phyloP scores from a whole-genome alignment of 495 filamentous ascomycete species.

The Podospora tetraspora region DNA sequence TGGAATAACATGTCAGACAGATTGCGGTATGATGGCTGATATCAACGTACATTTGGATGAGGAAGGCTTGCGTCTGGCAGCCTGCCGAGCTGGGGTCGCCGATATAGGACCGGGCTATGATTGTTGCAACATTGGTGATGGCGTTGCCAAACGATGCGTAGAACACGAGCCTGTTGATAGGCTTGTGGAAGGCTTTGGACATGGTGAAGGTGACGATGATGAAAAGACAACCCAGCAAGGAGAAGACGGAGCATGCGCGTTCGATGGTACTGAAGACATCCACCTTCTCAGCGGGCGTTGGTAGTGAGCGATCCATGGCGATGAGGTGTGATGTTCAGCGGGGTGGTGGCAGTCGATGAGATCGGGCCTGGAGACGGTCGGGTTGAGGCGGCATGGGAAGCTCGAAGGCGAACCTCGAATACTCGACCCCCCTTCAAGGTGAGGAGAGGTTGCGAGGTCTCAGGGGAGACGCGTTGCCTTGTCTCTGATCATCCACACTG shows the following conservation, averaged over 20 bases:
- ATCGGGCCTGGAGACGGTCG: background rate
- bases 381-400: slow-evolving; percentile 3
- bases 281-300: slow-evolving; percentile 16
- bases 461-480: background rate
- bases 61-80: slow-evolving; percentile 72
- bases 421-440: background rate
- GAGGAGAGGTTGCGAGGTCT: background rate
- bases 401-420: background rate
- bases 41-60: slow-evolving; percentile 61
- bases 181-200: slow-evolving; percentile 63
- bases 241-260: slow-evolving; percentile 62
- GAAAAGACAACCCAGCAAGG: slow-evolving; percentile 65
- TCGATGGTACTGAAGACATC: slow-evolving; percentile 57
- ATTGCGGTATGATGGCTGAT: background rate
- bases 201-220: slow-evolving; percentile 66
- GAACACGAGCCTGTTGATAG: slow-evolving; percentile 86
- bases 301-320: slow-evolving; percentile 11
- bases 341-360: background rate
- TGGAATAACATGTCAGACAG: slow-evolving; percentile 27
- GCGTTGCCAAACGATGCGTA: slow-evolving; percentile 83
- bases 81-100: slow-evolving; percentile 43
- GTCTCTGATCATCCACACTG: background rate
- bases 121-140: slow-evolving; percentile 70
- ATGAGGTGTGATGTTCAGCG: background rate
- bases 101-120: slow-evolving; percentile 61